Percentiles rank a stretch among this genome's conserved stretches.
phyloP scores from a whole-genome alignment of 1,284 basidiomycete genomes.

The Neonothopanus nambi region DNA sequence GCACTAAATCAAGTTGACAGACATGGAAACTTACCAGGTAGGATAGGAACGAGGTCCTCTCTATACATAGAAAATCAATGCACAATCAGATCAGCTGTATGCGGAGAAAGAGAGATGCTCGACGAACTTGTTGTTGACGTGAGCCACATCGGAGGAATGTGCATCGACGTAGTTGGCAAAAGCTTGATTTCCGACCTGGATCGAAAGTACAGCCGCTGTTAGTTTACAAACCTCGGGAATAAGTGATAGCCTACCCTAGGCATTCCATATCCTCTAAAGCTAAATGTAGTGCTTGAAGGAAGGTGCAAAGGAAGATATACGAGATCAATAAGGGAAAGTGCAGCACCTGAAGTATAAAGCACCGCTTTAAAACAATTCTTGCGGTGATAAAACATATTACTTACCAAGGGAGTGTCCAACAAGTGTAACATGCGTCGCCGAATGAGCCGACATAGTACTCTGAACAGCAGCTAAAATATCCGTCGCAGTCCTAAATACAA shows the following conservation, averaged over 20 bases:
- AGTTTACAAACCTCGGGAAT: not conserved
- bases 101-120: conserved; percentile 16
- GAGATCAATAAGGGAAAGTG: conserved; percentile 48
- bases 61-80: conserved; percentile 21
- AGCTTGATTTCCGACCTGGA: conserved; percentile 58
- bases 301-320: conserved; percentile 35
- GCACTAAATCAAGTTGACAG: too few species aligned
- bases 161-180: conserved; percentile 61
- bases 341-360: conserved; percentile 45
- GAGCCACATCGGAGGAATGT: conserved; percentile 35
- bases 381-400: not conserved
- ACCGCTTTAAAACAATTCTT: not conserved
- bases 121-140: conserved; percentile 48
- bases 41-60: conserved; percentile 46
- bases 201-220: not conserved
- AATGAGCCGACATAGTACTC: conserved; percentile 38
- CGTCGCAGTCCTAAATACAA: conserved; percentile 42
- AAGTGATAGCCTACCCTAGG: conserved; percentile 46
- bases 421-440: conserved; percentile 43
- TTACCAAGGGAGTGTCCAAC: conserved; percentile 60
- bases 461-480: conserved; percentile 50
- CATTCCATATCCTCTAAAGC: conserved; percentile 48
- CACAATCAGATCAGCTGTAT: conserved; percentile 14
- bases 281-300: conserved; percentile 29
- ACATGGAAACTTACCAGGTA: conserved; percentile 43